phyloP scores from a whole-genome alignment of 257 asterid genomes.

The Solanum clarkiae region DNA sequence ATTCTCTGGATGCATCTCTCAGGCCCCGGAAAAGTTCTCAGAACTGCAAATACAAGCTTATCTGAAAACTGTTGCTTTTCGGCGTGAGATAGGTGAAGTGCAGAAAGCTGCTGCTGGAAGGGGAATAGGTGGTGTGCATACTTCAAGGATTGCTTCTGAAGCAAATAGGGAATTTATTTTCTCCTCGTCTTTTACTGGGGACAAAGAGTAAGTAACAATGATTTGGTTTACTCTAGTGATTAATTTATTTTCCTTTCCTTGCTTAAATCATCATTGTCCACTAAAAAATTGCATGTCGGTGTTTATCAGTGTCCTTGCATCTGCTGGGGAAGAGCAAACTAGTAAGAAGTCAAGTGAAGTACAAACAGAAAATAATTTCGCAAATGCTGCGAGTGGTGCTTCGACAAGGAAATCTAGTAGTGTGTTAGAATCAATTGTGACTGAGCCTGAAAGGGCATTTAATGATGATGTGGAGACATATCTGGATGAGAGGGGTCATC shows the following conservation, averaged over 20 bases:
- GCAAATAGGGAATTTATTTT: constrained; percentile 91
- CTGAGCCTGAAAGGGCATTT: constrained; percentile 34
- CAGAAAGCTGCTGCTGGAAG: constrained; percentile 89
- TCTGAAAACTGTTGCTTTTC: constrained; percentile 96
- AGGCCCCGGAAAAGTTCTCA: constrained; percentile 89
- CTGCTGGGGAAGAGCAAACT: constrained; percentile 48
- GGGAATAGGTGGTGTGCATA: constrained; percentile 82
- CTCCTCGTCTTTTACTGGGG: constrained; percentile 81
- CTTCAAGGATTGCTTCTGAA: constrained; percentile 94
- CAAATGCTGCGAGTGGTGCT: constrained; percentile 12
- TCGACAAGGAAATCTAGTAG: constrained; percentile 19
- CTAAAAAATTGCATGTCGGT: not conserved
- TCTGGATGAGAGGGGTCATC: constrained; percentile 77
- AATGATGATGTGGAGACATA: constrained; percentile 77
- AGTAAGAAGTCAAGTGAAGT: constrained; percentile 26
- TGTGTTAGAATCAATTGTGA: constrained; percentile 20
- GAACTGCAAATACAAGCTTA: constrained; percentile 93
- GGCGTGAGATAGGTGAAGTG: constrained; percentile 89
- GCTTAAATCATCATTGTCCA: not conserved
- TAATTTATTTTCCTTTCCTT: not conserved
- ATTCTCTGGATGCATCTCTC: constrained; percentile 8
- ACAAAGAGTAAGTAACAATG: constrained; percentile 49
- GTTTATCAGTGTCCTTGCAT: constrained; percentile 51
- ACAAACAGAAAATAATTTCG: constrained; percentile 15
- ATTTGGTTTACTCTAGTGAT: not conserved